phyloP scores from a whole-genome alignment of 176 grass and related monocot genomes.

The Ampelocalamus luodianensis region DNA sequence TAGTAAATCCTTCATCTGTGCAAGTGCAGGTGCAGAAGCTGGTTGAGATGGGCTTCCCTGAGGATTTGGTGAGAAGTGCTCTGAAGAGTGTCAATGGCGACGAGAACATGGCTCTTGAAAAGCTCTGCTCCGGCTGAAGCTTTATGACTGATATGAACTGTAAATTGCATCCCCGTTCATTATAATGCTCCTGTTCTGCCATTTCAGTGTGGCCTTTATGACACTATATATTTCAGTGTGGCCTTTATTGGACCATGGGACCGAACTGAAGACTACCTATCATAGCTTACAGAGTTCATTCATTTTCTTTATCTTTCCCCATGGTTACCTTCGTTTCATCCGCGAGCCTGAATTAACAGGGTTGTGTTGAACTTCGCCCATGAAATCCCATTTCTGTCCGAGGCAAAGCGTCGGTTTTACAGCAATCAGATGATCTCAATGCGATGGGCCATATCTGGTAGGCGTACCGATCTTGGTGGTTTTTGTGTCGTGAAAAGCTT shows the following conservation, averaged over 20 bases:
- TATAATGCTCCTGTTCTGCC: constrained; percentile 42
- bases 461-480: background rate
- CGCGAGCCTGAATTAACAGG: background rate
- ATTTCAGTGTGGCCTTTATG: constrained; percentile 46
- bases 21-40: constrained; percentile 77
- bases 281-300: constrained; percentile 17
- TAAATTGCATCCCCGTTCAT: constrained; percentile 52
- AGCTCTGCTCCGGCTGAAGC: constrained; percentile 76
- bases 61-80: constrained; percentile 81
- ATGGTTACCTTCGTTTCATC: background rate
- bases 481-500: background rate
- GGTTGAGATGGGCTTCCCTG: constrained; percentile 96
- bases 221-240: constrained; percentile 39
- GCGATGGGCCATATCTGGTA: background rate
- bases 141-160: constrained; percentile 31
- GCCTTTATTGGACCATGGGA: constrained; percentile 44
- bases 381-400: background rate
- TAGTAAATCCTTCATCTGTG: constrained; percentile 15
- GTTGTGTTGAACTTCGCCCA: background rate
- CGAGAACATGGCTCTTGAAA: constrained; percentile 95
- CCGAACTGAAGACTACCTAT: constrained; percentile 11
- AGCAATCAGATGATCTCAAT: background rate
- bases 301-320: background rate
- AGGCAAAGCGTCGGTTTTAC: background rate
- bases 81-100: constrained; percentile 87